Evolutionary conservation across 2,329 filamentous ascomycete species (phyloP).

Genomic region (Colletotrichum cordylinicola): DNA sequence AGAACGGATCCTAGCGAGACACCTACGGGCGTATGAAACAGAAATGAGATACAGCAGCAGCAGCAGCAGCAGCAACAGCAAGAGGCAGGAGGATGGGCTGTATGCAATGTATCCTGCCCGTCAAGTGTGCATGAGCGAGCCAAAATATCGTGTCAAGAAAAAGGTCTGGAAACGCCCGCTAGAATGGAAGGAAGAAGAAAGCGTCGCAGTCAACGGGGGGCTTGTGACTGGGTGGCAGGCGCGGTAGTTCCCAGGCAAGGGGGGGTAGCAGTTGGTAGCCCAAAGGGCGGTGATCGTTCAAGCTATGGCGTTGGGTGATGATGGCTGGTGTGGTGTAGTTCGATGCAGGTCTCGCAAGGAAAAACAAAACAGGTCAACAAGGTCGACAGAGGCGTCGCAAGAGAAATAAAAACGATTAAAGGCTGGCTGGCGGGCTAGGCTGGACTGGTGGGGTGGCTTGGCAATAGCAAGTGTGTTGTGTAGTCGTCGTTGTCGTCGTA

Average conservation of each 20-base stretch:
- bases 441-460: neutral
- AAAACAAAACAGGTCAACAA: neutral
- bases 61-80: neutral
- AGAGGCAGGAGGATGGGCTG: neutral
- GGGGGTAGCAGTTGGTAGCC: neutral
- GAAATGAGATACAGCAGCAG: neutral
- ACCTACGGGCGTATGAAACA: constrained; percentile 6
- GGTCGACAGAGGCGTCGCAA: neutral
- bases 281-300: neutral
- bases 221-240: neutral
- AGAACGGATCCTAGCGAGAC: constrained; percentile 4
- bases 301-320: neutral
- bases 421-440: neutral
- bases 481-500: neutral
- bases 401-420: neutral
- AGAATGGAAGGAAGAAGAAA: neutral
- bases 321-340: neutral
- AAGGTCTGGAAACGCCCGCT: neutral
- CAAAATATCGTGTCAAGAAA: neutral
- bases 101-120: neutral
- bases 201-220: neutral
- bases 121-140: neutral
- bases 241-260: neutral
- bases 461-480: neutral
- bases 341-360: neutral